These are phyloP conservation scores for Dissophora ornata DNA, from an alignment of 192 early-diverging fungal species.

Conservation along the genomic window DNA sequence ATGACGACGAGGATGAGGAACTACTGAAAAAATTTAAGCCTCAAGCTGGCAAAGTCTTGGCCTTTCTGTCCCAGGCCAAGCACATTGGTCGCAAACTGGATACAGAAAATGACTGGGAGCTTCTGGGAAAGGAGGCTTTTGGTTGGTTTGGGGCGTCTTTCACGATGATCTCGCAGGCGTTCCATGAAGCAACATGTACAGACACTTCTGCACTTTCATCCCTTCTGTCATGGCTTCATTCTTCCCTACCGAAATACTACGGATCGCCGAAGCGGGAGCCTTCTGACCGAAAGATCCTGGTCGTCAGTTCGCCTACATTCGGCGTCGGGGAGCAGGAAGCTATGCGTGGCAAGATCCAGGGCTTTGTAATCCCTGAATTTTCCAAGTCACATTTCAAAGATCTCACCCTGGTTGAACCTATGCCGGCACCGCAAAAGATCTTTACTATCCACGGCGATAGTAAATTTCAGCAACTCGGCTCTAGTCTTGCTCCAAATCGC, in stretches of 20 bases:
- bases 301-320: constrained; percentile 43
- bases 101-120: constrained; percentile 40
- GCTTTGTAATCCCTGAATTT: constrained; percentile 44
- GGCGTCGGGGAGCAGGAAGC: constrained; percentile 24
- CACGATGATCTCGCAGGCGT: not conserved
- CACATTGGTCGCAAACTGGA: constrained; percentile 31
- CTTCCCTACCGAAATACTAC: not conserved
- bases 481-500: constrained; percentile 5
- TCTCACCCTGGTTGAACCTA: too few relatives aligned
- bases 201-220: not conserved
- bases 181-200: not conserved
- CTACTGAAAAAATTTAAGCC: not conserved
- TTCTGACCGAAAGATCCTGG: constrained; percentile 14
- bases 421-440: not conserved
- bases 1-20: not conserved
- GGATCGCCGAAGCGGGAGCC: not conserved
- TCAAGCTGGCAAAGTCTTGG: constrained; percentile 36
- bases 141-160: constrained; percentile 46
- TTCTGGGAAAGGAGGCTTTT: constrained; percentile 20
- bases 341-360: constrained; percentile 66
- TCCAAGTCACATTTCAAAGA: too few relatives aligned
- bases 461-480: constrained; percentile 56
- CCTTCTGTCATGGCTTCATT: not conserved
- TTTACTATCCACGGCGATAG: constrained; percentile 49
- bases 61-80: constrained; percentile 14